These are phyloP conservation scores for Mycena crocata DNA, from an alignment of 768 basidiomycete genomes.

Conservation along the genomic window DNA sequence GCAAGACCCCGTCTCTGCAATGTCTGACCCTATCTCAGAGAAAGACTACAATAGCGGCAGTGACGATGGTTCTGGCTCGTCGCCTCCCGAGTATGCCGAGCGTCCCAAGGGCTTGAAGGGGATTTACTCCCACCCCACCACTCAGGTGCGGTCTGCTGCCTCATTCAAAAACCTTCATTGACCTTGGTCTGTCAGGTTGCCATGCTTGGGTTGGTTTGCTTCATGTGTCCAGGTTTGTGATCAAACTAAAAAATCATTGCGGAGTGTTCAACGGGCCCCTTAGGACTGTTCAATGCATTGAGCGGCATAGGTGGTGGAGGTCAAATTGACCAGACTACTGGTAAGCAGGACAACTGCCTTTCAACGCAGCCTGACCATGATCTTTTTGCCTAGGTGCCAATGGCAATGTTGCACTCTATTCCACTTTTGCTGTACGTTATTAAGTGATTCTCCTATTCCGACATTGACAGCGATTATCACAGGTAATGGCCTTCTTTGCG, in stretches of 20 bases:
- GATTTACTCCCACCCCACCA: constrained; percentile 63
- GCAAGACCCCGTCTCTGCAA: constrained; percentile 27
- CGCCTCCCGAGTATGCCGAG: constrained; percentile 42
- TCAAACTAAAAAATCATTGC: neutral
- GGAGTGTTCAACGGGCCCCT: constrained; percentile 20
- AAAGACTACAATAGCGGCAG: constrained; percentile 36
- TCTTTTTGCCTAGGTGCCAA: constrained; percentile 57
- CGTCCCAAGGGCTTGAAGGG: constrained; percentile 60
- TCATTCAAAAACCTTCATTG: neutral
- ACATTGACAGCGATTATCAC: neutral
- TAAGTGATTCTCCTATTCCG: constrained; percentile 53
- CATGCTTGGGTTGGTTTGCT: constrained; percentile 70
- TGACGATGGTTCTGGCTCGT: constrained; percentile 41
- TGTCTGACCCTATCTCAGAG: constrained; percentile 32
- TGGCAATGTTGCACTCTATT: constrained; percentile 75
- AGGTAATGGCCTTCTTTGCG: constrained; percentile 66
- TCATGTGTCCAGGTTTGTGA: constrained; percentile 56
- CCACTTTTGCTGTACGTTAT: constrained; percentile 58
- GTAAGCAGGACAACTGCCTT: constrained; percentile 26
- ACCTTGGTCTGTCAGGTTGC: constrained; percentile 42
- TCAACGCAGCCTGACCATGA: neutral
- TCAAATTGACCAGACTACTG: constrained; percentile 71
- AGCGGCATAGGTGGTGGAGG: constrained; percentile 86
- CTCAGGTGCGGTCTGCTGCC: constrained; percentile 51
- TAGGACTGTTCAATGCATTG: constrained; percentile 83